These are phyloP conservation scores for Lenzites betulinus DNA, from an alignment of 768 basidiomycete species.

Conservation along the genomic window DNA sequence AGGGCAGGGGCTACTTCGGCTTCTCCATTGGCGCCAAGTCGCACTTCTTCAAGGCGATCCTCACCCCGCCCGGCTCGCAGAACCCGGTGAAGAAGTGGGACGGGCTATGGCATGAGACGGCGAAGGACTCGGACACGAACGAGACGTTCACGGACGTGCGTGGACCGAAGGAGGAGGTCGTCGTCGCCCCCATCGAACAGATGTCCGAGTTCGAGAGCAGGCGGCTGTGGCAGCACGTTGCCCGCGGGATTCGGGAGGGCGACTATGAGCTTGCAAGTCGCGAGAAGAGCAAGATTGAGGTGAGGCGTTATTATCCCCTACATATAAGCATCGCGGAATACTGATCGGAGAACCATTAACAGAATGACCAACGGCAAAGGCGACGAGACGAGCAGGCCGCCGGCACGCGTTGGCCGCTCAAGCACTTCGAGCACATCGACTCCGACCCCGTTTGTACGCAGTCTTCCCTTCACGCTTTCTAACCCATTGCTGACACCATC, in stretches of 20 bases:
- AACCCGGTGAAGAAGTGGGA: conserved; percentile 58
- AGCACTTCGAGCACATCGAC: conserved; percentile 73
- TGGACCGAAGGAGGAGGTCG: conserved; percentile 73
- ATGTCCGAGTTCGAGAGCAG: conserved; percentile 89
- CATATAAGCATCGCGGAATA: neutral
- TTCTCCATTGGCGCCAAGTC: conserved; percentile 66
- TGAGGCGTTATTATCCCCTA: conserved; percentile 37
- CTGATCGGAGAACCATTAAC: neutral
- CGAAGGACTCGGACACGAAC: conserved; percentile 51
- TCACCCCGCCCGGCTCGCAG: conserved; percentile 51
- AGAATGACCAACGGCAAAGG: conserved; percentile 93
- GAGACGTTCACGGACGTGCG: conserved; percentile 77
- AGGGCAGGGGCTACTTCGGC: conserved; percentile 90
- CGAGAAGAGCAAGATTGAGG: conserved; percentile 93
- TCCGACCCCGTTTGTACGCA: conserved; percentile 72
- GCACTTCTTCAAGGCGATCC: conserved; percentile 86
- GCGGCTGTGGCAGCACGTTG: conserved; percentile 80
- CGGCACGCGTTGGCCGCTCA: conserved; percentile 72
- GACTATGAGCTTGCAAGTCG: conserved; percentile 89
- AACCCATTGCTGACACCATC: neutral
- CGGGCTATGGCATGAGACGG: conserved; percentile 78
- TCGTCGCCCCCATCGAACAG: conserved; percentile 55
- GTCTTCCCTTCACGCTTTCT: neutral
- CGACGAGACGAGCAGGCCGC: conserved; percentile 78
- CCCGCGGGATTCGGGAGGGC: conserved; percentile 87